phyloP scores from a whole-genome alignment of 148 eudicot species.

The Camellia granthamiana region DNA sequence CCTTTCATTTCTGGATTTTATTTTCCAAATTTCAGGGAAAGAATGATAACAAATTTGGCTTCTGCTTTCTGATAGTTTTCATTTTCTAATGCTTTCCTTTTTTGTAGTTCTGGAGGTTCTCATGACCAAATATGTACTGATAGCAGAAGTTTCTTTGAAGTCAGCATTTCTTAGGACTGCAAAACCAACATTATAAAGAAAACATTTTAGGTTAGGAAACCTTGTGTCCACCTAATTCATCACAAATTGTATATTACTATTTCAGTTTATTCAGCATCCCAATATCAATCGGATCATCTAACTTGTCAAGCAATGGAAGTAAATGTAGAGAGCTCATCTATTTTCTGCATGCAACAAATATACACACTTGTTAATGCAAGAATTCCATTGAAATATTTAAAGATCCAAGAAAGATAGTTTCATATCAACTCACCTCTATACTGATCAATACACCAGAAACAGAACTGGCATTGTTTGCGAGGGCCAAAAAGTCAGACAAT shows the following conservation, averaged over 20 bases:
- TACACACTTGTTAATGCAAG: not conserved
- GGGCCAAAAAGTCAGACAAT: constrained; percentile 47
- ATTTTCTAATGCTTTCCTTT: not conserved
- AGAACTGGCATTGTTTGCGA: constrained; percentile 53
- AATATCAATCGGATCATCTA: not conserved
- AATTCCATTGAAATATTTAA: not conserved
- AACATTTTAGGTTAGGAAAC: not conserved
- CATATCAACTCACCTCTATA: constrained; percentile 65
- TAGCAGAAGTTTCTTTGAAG: not conserved
- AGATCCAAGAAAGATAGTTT: not conserved
- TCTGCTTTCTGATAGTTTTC: not conserved
- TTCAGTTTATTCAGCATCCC: not conserved
- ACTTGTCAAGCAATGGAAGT: not conserved
- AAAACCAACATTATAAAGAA: not conserved
- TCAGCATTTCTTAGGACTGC: not conserved
- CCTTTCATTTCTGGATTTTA: not conserved
- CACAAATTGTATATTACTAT: not conserved
- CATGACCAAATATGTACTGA: not conserved
- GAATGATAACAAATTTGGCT: not conserved
- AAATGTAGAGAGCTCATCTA: not conserved
- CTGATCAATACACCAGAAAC: constrained; percentile 68
- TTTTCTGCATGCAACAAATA: not conserved
- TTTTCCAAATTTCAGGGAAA: not conserved
- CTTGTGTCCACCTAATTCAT: not conserved
- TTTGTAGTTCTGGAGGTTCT: not conserved